These are phyloP conservation scores for Chamaecrista fasciculata DNA, from an alignment of 306 rosid genomes.

Conservation along the genomic window DNA sequence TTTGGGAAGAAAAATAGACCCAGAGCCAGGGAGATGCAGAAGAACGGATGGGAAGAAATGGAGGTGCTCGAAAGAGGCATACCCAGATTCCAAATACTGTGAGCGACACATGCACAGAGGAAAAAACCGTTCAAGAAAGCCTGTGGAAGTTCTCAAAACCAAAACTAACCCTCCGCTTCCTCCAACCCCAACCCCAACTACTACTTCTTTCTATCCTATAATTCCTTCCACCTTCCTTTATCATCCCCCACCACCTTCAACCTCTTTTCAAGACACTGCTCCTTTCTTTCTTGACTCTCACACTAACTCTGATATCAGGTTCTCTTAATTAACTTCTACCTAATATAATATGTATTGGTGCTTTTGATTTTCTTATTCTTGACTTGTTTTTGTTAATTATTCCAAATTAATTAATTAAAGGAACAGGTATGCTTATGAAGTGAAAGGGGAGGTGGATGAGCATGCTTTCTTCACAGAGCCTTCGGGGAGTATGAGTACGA, in stretches of 20 bases:
- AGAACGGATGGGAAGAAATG: slow-evolving; percentile 98
- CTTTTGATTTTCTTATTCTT: too few relatives aligned
- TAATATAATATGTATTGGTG: too few relatives aligned
- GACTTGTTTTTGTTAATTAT: too few relatives aligned
- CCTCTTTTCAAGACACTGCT: slow-evolving; percentile 50
- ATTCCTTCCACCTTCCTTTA: slow-evolving; percentile 45
- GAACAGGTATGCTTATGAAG: slow-evolving; percentile 66
- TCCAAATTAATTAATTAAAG: too few relatives aligned
- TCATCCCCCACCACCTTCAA: slow-evolving; percentile 37
- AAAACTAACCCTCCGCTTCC: slow-evolving; percentile 59
- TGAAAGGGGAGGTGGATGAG: slow-evolving; percentile 77
- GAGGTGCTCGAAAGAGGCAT: slow-evolving; percentile 98
- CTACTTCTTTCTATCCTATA: slow-evolving; percentile 25
- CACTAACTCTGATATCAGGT: slow-evolving; percentile 61
- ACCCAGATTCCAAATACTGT: slow-evolving; percentile 90
- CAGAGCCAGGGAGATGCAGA: slow-evolving; percentile 97
- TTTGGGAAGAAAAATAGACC: slow-evolving; percentile 87
- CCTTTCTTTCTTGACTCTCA: slow-evolving; percentile 62
- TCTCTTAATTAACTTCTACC: too few relatives aligned
- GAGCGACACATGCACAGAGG: slow-evolving; percentile 99
- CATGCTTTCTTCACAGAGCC: slow-evolving; percentile 91
- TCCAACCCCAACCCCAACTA: too few relatives aligned
- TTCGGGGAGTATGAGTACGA: slow-evolving; percentile 61
- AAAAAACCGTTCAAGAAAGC: slow-evolving; percentile 99
- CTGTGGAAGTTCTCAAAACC: slow-evolving; percentile 90